Evolutionary conservation across 2,329 filamentous ascomycete genomes (phyloP).

Genomic region (Elsinoe arachidis): DNA sequence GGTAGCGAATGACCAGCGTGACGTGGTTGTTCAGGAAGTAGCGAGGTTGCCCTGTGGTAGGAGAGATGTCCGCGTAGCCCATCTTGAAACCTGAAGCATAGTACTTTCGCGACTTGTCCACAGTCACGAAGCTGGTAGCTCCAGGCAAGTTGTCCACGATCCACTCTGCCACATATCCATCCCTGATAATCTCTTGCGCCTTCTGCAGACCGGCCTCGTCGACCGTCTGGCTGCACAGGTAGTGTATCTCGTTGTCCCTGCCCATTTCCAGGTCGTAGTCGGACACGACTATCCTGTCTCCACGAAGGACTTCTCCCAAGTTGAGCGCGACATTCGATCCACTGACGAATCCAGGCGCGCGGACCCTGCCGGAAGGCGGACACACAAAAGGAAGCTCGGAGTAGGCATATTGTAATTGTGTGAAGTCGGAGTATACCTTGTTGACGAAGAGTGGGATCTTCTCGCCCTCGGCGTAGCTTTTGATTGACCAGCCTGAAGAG

Average conservation of each 20-base stretch:
- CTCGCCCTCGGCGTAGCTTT: conserved; percentile 67
- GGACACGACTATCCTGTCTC: conserved; percentile 75
- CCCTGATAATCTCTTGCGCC: conserved; percentile 62
- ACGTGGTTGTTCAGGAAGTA: conserved; percentile 84
- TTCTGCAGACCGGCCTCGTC: conserved; percentile 56
- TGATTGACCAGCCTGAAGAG: conserved; percentile 66
- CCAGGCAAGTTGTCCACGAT: conserved; percentile 87
- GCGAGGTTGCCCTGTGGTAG: conserved; percentile 50
- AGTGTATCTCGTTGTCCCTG: conserved; percentile 62
- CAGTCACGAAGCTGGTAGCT: conserved; percentile 78
- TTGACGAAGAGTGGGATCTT: conserved; percentile 79
- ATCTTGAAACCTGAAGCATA: conserved; percentile 87
- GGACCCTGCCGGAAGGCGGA: conserved; percentile 60
- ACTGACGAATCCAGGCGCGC: conserved; percentile 60
- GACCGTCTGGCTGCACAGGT: conserved; percentile 63
- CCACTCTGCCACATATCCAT: conserved; percentile 85
- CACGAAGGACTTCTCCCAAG: conserved; percentile 76
- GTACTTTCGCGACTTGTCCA: conserved; percentile 76
- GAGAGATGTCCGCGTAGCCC: conserved; percentile 62
- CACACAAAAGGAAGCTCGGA: conserved; percentile 83
- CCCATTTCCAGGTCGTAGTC: conserved; percentile 76
- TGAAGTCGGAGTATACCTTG: conserved; percentile 84
- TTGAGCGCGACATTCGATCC: conserved; percentile 74
- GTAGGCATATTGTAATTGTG: conserved; percentile 85
- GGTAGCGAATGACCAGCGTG: conserved; percentile 73